Conservation (phyloP, 2,329 filamentous ascomycete genomes). For the Neofusicoccum sp. region DNA sequence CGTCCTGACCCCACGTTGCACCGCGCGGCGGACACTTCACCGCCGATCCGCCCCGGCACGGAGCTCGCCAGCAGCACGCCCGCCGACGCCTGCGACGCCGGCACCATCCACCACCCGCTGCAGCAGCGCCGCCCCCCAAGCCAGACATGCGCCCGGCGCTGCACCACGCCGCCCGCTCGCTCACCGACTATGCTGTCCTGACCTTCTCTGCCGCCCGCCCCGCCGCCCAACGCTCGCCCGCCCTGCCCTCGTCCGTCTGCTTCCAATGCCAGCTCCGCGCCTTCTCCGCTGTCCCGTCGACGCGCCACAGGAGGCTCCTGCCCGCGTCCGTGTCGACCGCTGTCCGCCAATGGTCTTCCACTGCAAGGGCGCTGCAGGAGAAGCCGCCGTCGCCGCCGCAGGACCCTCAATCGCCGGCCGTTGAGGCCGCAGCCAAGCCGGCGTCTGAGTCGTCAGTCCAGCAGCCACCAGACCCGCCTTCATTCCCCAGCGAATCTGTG, state of each 20-base stretch:
- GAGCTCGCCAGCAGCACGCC: neutral
- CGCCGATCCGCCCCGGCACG: neutral
- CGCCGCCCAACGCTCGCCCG: neutral
- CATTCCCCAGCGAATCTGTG: neutral
- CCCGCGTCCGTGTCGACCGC: neutral
- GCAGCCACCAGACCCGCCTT: neutral
- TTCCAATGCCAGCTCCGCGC: conserved; percentile 32
- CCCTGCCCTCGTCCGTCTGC: conserved; percentile 25
- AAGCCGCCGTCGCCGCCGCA: neutral
- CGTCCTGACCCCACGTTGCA: neutral
- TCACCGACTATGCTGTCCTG: conserved; percentile 24
- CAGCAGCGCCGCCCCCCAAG: neutral
- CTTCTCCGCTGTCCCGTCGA: conserved; percentile 19
- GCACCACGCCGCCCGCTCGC: conserved; percentile 39
- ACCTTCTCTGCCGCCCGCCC: conserved; percentile 10
- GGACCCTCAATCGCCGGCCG: conserved; percentile 1
- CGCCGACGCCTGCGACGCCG: neutral
- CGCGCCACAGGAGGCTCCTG: neutral
- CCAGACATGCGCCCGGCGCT: conserved; percentile 39
- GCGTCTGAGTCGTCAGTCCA: neutral
- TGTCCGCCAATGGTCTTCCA: conserved; percentile 7
- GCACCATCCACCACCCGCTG: neutral
- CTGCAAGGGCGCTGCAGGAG: neutral
- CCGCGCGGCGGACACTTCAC: neutral
- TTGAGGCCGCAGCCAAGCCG: neutral